phyloP scores from a whole-genome alignment of 495 filamentous ascomycete genomes.

The Trichoderma erinaceum region DNA sequence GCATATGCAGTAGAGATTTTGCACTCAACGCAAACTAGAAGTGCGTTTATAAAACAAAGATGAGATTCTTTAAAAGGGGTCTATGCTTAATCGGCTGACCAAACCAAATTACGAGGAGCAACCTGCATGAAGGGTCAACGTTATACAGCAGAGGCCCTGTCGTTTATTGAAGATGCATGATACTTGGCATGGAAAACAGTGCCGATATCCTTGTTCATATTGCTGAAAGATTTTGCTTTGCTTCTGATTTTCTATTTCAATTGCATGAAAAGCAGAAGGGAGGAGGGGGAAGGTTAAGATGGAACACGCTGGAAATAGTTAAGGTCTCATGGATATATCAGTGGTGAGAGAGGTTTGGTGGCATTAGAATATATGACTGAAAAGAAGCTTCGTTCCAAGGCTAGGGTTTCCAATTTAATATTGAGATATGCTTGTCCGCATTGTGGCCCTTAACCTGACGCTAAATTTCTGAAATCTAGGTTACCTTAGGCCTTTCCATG shows the following conservation, averaged over 20 bases:
- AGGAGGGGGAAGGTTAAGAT: background rate
- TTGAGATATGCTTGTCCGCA: no score
- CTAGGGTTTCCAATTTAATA: no score
- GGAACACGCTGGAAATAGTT: background rate
- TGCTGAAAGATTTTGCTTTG: background rate
- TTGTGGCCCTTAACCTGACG: no score
- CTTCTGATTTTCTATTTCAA: background rate
- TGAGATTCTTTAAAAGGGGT: background rate
- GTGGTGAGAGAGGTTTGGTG: background rate
- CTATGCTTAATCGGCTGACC: constrained; percentile 9
- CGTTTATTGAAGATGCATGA: constrained; percentile 8
- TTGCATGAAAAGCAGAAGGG: background rate
- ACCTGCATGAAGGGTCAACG: background rate
- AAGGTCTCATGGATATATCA: background rate
- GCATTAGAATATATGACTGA: background rate
- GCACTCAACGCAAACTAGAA: background rate
- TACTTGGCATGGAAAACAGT: background rate
- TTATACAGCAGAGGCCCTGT: background rate
- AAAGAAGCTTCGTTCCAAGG: no score
- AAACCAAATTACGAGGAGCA: constrained; percentile 1
- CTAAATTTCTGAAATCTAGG: no score
- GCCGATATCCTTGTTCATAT: constrained; percentile 3
- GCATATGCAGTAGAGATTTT: constrained; percentile 9
- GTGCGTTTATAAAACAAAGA: constrained; percentile 6
- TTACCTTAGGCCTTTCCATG: no score